Evolutionary conservation across 1,284 basidiomycete species (phyloP).

Genomic region (Megacollybia platyphylla): DNA sequence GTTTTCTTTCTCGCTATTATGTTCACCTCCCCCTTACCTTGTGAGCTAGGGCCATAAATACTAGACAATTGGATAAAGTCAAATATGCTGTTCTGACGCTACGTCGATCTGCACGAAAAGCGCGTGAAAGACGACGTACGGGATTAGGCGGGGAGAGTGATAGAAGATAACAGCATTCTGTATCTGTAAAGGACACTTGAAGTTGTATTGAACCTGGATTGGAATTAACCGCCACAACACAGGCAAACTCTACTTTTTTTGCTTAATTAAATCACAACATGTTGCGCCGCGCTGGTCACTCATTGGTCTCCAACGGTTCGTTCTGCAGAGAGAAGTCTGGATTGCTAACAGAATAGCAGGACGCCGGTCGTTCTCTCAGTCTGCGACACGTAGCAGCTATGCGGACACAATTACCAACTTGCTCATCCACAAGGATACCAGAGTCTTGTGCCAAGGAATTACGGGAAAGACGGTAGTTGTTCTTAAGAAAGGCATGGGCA

Average conservation of each 20-base stretch:
- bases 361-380: conserved; percentile 71
- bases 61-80: conserved; percentile 60
- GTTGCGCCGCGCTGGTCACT: conserved; percentile 49
- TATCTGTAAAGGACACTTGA: background rate
- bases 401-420: conserved; percentile 89
- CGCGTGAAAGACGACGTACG: conserved; percentile 47
- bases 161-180: conserved; percentile 13
- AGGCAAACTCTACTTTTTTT: conserved; percentile 7
- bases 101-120: conserved; percentile 56
- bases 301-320: conserved; percentile 36
- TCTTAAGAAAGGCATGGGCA: background rate
- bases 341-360: conserved; percentile 27
- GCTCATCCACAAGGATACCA: conserved; percentile 90
- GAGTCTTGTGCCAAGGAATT: conserved; percentile 87
- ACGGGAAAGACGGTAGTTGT: conserved; percentile 89
- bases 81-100: conserved; percentile 62
- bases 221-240: background rate
- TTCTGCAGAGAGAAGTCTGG: background rate
- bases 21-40: conserved; percentile 3
- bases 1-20: conserved; percentile 16
- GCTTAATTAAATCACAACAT: conserved; percentile 18
- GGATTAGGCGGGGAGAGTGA: conserved; percentile 24
- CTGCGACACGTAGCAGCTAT: conserved; percentile 62
- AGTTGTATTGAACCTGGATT: background rate
- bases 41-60: conserved; percentile 43